Evolutionary conservation across 192 early-diverging fungal species (phyloP), one percentile per base, ranked within the genome.

Genomic region (Mortierella claussenii): DNA sequence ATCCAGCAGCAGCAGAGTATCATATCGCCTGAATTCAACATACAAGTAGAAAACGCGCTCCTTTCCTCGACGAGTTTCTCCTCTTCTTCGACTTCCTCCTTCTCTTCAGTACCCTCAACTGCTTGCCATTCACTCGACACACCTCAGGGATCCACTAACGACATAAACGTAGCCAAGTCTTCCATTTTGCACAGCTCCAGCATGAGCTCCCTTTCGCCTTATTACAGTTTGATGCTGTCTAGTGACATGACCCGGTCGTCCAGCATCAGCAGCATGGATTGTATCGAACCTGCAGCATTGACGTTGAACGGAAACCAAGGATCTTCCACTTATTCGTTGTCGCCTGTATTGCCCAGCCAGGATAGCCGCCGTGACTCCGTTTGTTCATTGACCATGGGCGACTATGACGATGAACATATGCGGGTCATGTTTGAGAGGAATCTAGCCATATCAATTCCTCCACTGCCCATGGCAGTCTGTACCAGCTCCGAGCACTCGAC

Each of bases 221-320:
- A 46, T 26, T 61, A 54, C 20, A n/a, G n/a, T n/a, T n/a, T n/a
- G n/a, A n/a, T n/a, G 15, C 33, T 31, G 4, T 32, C 37, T 6
- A 30, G 33, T 23, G 33, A 31, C 26, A n/a, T 55, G 49, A 69
- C 58, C 27, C 68, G 59, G 28, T 61, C 58, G 0, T 69, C 51
- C 4, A 69, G 59, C 27, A 40, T 55, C 3, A 53, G 47, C 26
- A 27, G 44, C 9, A 23, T 53, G 37, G n/a, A 37, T 7, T 69
- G 52, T 33, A 52, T 69, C 12, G 68, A 69, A 42, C 68, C 68
- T 21, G 5, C 50, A 6, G 5, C 59, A 9, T 34, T 69, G 32
- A 48, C 48, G 1, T 17, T 54, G 20, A 57, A 58, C 24, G 32
- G 30, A 20, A 54, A 7, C 18, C 13, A 17, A 21, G 44, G 10